Evolutionary conservation across 2,329 filamentous ascomycete genomes (phyloP).

Genomic region (Claviceps paspali): DNA sequence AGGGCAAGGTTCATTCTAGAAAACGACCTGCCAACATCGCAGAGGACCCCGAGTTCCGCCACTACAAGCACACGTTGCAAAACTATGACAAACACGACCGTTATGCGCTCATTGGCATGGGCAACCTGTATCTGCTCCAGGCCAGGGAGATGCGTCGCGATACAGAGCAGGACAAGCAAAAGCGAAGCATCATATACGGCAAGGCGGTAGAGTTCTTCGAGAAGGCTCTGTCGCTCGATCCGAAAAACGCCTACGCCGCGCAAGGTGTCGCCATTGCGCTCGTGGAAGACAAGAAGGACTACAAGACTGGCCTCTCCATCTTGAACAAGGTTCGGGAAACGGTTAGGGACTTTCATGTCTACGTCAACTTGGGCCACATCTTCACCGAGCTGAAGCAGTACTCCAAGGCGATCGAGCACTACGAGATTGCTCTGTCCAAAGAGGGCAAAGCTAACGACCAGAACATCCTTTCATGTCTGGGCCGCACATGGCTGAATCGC

Average conservation of each 20-base stretch:
- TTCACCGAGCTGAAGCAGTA: slow-evolving; percentile 85
- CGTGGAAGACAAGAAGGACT: slow-evolving; percentile 87
- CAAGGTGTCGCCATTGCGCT: slow-evolving; percentile 92
- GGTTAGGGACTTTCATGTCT: slow-evolving; percentile 73
- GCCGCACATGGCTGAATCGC: slow-evolving; percentile 73
- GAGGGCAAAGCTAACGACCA: slow-evolving; percentile 61
- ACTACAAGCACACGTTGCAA: slow-evolving; percentile 92
- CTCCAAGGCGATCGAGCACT: slow-evolving; percentile 83
- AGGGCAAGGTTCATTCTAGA: slow-evolving; percentile 65
- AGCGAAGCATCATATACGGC: slow-evolving; percentile 71
- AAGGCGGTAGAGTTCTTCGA: slow-evolving; percentile 97
- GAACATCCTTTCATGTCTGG: slow-evolving; percentile 69
- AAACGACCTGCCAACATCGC: slow-evolving; percentile 67
- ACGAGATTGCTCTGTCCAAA: slow-evolving; percentile 70
- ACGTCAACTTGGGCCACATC: slow-evolving; percentile 85
- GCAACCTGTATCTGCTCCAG: slow-evolving; percentile 73
- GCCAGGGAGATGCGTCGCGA: slow-evolving; percentile 91
- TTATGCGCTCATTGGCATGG: slow-evolving; percentile 95
- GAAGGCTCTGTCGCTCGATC: slow-evolving; percentile 88
- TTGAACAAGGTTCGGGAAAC: slow-evolving; percentile 86
- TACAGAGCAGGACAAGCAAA: slow-evolving; percentile 79
- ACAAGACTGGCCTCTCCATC: slow-evolving; percentile 65
- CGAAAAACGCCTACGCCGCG: slow-evolving; percentile 88
- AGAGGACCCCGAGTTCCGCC: slow-evolving; percentile 81
- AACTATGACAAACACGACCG: slow-evolving; percentile 93